Conservation (phyloP, 306 rosid genomes). For the Cyamopsis tetragonoloba region DNA sequence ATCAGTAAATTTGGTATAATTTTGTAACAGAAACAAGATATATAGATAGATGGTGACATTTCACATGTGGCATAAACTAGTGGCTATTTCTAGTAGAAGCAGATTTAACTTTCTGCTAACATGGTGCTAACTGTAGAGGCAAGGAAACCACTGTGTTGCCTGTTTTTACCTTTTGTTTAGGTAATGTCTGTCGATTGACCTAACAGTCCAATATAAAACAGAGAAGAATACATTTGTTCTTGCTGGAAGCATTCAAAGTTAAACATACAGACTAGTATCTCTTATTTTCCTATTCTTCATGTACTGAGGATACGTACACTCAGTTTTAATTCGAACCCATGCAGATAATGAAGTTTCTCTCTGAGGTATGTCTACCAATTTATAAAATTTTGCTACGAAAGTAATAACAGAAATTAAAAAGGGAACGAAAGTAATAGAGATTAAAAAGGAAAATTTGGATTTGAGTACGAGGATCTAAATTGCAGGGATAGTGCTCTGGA, state of each 20-base stretch:
- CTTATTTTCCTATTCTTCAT: background rate
- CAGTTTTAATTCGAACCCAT: background rate
- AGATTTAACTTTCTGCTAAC: slow-evolving; percentile 9
- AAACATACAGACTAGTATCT: background rate
- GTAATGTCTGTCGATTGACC: background rate
- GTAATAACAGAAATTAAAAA: no score
- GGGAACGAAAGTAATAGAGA: no score
- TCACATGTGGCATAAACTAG: background rate
- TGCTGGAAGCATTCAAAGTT: slow-evolving; percentile 1
- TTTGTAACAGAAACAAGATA: background rate
- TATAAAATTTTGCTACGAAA: background rate
- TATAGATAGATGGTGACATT: no score
- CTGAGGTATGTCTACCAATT: background rate
- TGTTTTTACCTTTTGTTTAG: background rate
- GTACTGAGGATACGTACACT: slow-evolving; percentile 20
- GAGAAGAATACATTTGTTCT: background rate
- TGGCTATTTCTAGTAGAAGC: background rate
- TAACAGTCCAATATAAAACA: background rate
- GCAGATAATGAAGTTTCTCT: background rate
- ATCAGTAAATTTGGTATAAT: slow-evolving; percentile 2
- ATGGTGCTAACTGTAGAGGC: background rate
- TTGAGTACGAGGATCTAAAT: no score
- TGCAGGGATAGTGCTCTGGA: no score
- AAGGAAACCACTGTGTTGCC: slow-evolving; percentile 1
- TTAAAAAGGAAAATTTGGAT: no score